Evolutionary conservation across 192 early-diverging fungal species (phyloP), one percentile per base, ranked within the genome.

Genomic region (Coemansia interrupta): DNA sequence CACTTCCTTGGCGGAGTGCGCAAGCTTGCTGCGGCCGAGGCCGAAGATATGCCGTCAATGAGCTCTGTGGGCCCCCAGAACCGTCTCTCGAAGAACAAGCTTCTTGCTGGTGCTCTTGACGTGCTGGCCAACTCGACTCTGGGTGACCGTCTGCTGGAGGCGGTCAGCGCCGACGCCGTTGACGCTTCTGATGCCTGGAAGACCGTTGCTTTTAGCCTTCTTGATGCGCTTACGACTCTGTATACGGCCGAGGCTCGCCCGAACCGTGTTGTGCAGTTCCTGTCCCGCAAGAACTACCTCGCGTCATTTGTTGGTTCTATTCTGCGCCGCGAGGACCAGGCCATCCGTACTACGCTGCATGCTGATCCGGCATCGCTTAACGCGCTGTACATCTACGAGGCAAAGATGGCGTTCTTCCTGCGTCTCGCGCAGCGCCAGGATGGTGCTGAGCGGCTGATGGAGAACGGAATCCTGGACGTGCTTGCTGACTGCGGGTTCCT

Each of bases 151-250:
- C 70, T 95, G 48, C 73, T 95, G 22, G 89, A 92, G 53, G 58
- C 84, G 0, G 67, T 91, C 7, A 86, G 88, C 54, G 77, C 83
- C 5, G 96, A 98, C 76, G 96, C 93, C 0, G 84, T 87, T 2
- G 90, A 92, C 58, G 89, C 86, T 5, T 81, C 83, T 24, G 86
- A 85, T 39, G 84, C 90, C 3, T 93, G 89, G 85, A 89, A 91
- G 52, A 91, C 91, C 6, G 85, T 92, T 5, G 90, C 96, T 0
- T 93, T 94, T 54, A 83, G 83, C 7, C 68, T 88, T 4, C 73
- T 97, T 32, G 86, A 89, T 42, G 84, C 86, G 0, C 66, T 98
- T 5, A 82, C 82, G 10, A 60, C 79, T 17, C 66, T 84, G 36
- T 79, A 77, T 46, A 64, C 61, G 55, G 71, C 61, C 24, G 80